Percentiles rank a stretch among this genome's conserved stretches.
phyloP scores from a whole-genome alignment of 306 rosid genomes.

The Quercus cerris region DNA sequence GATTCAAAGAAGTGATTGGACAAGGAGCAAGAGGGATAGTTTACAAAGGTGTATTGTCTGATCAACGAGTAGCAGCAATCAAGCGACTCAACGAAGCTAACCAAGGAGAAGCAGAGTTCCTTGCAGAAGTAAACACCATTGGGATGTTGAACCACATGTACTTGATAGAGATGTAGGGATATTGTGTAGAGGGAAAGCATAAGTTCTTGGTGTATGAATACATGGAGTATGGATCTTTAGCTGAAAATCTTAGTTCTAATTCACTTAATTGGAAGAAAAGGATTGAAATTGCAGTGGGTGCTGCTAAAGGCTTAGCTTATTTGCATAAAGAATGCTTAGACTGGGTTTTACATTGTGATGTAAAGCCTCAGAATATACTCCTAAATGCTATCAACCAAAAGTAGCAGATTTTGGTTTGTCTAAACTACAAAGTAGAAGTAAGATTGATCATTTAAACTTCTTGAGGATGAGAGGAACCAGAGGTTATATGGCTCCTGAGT shows the following conservation, averaged over 20 bases:
- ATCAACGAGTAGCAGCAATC: constrained; percentile 25
- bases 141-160: constrained; percentile 33
- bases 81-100: constrained; percentile 20
- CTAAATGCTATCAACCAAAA: constrained; percentile 22
- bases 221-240: constrained; percentile 31
- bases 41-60: constrained; percentile 22
- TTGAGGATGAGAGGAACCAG: constrained; percentile 30
- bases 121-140: constrained; percentile 29
- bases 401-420: constrained; percentile 37
- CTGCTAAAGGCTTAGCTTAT: constrained; percentile 40
- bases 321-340: constrained; percentile 38
- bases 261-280: constrained; percentile 25
- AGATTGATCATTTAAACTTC: constrained; percentile 8
- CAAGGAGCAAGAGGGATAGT: constrained; percentile 33
- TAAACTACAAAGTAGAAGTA: constrained; percentile 22
- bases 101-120: constrained; percentile 37
- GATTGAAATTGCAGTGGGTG: constrained; percentile 32
- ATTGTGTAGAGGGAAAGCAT: constrained; percentile 31
- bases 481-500: constrained; percentile 21
- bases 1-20: constrained; percentile 32
- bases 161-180: constrained; percentile 40
- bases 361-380: constrained; percentile 33
- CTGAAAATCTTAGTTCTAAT: constrained; percentile 7
- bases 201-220: constrained; percentile 34
- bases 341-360: constrained; percentile 40